phyloP scores from a whole-genome alignment of 2,329 filamentous ascomycete species.

The Ophidiomyces ophidiicola region DNA sequence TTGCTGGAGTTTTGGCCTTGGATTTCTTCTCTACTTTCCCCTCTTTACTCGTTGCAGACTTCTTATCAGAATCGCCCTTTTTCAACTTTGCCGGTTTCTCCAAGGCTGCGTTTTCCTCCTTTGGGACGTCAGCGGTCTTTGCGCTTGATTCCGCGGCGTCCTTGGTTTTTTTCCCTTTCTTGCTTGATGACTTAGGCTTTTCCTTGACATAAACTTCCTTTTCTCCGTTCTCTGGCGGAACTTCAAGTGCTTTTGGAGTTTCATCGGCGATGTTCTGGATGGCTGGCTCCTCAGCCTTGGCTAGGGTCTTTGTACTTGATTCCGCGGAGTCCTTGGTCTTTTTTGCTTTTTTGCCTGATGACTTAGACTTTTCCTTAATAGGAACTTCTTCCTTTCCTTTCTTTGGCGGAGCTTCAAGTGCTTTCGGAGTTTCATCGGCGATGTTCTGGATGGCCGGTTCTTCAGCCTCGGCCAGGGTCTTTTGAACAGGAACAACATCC shows the following conservation, averaged over 20 bases:
- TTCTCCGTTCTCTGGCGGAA: slow-evolving; percentile 18
- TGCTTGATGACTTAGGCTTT: slow-evolving; percentile 13
- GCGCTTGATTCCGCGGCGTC: slow-evolving; percentile 3
- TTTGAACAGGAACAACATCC: slow-evolving; percentile 39
- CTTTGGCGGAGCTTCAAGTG: slow-evolving; percentile 22
- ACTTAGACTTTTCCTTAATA: slow-evolving; percentile 16
- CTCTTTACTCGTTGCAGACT: background rate
- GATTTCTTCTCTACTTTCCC: slow-evolving; percentile 7
- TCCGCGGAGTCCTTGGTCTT: slow-evolving; percentile 18
- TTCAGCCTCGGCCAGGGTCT: slow-evolving; percentile 22
- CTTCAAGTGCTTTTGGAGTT: slow-evolving; percentile 20
- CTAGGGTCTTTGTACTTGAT: slow-evolving; percentile 1
- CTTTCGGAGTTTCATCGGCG: slow-evolving; percentile 12
- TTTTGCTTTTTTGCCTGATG: slow-evolving; percentile 19
- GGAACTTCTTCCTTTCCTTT: slow-evolving; percentile 18
- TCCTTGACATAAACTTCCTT: slow-evolving; percentile 18
- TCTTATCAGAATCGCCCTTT: background rate
- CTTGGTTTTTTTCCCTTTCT: slow-evolving; percentile 23
- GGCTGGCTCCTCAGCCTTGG: slow-evolving; percentile 12
- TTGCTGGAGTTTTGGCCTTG: background rate
- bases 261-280: slow-evolving; percentile 14
- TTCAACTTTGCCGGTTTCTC: background rate
- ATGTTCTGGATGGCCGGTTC: slow-evolving; percentile 15
- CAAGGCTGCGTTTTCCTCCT: background rate
- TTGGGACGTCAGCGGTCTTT: slow-evolving; percentile 5